Evolutionary conservation across 345 rosid species (phyloP).

Genomic region (Salix dunnii): DNA sequence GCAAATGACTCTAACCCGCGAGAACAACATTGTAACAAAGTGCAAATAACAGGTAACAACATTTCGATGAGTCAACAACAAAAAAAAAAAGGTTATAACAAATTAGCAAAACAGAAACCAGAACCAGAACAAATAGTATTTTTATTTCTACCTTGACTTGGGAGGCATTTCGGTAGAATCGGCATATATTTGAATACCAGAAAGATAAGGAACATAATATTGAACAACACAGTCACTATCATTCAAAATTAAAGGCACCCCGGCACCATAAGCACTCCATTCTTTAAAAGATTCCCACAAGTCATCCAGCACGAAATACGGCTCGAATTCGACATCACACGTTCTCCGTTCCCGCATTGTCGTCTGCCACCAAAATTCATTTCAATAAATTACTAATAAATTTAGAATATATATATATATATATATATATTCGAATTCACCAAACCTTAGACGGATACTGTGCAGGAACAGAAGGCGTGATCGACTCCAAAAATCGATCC

Average conservation of each 20-base stretch:
- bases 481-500: constrained; percentile 49
- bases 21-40: too few relatives aligned
- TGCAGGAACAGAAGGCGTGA: constrained; percentile 47
- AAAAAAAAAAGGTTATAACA: neutral
- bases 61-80: too few relatives aligned
- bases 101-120: neutral
- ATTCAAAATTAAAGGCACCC: constrained; percentile 40
- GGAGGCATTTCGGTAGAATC: constrained; percentile 7
- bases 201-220: constrained; percentile 47
- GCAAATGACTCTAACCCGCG: neutral
- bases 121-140: neutral
- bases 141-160: constrained; percentile 5
- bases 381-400: neutral
- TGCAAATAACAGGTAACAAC: too few relatives aligned
- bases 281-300: constrained; percentile 45
- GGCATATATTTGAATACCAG: constrained; percentile 45
- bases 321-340: constrained; percentile 31
- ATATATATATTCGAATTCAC: neutral
- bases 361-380: constrained; percentile 30
- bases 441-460: constrained; percentile 55
- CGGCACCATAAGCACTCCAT: constrained; percentile 53
- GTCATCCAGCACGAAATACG: constrained; percentile 28
- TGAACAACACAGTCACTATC: constrained; percentile 37
- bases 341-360: constrained; percentile 35
- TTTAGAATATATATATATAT: neutral